These are phyloP conservation scores for Marchantia paleacea DNA, from an alignment of 225 moss, liverwort and hornwort species.

Conservation along the genomic window DNA sequence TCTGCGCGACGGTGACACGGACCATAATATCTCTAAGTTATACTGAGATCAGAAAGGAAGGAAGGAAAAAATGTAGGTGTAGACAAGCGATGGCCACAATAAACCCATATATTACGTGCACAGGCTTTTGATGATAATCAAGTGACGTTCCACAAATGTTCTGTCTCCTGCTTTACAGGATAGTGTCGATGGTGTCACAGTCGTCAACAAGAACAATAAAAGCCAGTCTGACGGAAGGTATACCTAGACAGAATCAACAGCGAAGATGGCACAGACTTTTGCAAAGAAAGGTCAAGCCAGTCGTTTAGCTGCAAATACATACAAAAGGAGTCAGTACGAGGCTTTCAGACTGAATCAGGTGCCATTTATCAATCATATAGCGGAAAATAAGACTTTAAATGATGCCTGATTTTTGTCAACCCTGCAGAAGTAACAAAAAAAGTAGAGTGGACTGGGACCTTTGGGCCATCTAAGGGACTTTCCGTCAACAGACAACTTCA, in stretches of 20 bases:
- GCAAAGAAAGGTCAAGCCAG: slow-evolving; percentile 98
- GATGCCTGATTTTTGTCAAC: background rate
- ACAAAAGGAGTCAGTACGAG: background rate
- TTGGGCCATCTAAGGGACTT: background rate
- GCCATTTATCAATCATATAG: background rate
- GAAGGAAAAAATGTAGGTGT: background rate
- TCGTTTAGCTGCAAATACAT: slow-evolving; percentile 63
- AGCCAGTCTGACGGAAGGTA: slow-evolving; percentile 2
- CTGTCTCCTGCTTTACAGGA: background rate
- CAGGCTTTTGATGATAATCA: background rate
- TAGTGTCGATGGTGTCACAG: too few relatives aligned
- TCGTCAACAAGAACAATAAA: background rate
- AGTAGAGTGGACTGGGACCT: background rate
- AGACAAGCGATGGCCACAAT: background rate
- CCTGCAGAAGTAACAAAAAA: background rate
- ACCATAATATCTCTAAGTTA: background rate
- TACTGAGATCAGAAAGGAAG: background rate
- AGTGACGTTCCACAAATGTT: background rate
- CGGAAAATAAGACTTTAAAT: background rate
- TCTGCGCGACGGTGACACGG: slow-evolving; percentile 40
- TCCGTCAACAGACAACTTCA: background rate
- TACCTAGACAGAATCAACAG: slow-evolving; percentile 97
- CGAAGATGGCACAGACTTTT: slow-evolving; percentile 92
- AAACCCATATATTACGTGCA: background rate
- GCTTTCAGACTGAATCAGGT: background rate